Conservation (phyloP, 2,329 filamentous ascomycete species). For the Colletotrichum gigasporum region DNA sequence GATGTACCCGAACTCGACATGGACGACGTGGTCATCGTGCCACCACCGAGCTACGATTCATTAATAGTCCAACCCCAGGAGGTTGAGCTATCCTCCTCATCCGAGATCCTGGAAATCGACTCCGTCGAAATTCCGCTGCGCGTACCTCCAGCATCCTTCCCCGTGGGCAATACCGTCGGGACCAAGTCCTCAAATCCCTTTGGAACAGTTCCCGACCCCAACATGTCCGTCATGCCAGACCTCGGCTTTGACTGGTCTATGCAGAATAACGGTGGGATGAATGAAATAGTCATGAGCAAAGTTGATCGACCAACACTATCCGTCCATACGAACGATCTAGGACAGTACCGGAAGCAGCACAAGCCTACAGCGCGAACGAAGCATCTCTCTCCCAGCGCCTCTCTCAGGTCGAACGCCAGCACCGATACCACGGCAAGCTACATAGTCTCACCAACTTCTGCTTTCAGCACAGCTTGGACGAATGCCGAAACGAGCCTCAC, state of each 20-base stretch:
- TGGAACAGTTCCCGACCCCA: not conserved
- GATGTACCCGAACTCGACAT: conserved; percentile 40
- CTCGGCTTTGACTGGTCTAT: conserved; percentile 23
- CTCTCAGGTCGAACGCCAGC: conserved; percentile 55
- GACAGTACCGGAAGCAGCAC: conserved; percentile 41
- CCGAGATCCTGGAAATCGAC: conserved; percentile 63
- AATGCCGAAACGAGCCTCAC: conserved; percentile 54
- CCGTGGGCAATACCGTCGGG: not conserved
- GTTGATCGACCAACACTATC: conserved; percentile 48
- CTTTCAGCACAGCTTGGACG: conserved; percentile 53
- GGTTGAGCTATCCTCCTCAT: conserved; percentile 58
- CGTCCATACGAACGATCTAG: conserved; percentile 47
- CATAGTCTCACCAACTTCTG: conserved; percentile 58
- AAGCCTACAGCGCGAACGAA: conserved; percentile 46
- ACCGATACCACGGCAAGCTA: conserved; percentile 49
- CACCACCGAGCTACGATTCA: conserved; percentile 58
- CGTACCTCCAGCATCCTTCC: not conserved
- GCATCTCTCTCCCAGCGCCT: conserved; percentile 56
- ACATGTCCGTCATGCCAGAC: conserved; percentile 16
- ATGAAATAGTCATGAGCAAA: conserved; percentile 29
- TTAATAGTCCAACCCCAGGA: conserved; percentile 44
- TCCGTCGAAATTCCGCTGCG: conserved; percentile 51
- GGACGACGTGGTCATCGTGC: conserved; percentile 41
- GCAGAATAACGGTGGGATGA: conserved; percentile 24
- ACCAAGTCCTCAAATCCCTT: not conserved